Conservation (phyloP, 257 asterid genomes). For the Penstemon davidsonii region DNA sequence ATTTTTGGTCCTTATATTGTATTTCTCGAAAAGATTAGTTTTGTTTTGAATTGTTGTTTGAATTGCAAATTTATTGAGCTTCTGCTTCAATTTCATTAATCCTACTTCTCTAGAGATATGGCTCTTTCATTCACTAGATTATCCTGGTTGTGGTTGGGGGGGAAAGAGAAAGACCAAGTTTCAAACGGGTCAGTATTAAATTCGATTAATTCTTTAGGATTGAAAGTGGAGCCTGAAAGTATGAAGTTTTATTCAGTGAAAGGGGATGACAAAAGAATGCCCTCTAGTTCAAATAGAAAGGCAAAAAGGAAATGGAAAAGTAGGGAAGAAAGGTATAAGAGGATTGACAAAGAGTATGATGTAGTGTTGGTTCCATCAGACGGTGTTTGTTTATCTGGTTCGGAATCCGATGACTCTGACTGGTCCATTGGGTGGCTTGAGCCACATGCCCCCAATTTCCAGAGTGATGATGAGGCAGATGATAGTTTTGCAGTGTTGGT, state of each 20-base stretch:
- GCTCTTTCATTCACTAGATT: constrained; percentile 65
- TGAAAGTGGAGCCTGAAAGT: constrained; percentile 60
- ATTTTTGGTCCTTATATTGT: not conserved
- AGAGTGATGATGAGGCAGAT: constrained; percentile 69
- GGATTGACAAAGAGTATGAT: constrained; percentile 73
- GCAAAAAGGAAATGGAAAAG: constrained; percentile 78
- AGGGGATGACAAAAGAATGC: constrained; percentile 45
- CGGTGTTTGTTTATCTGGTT: constrained; percentile 82
- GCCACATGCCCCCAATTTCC: constrained; percentile 83
- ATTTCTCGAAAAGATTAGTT: constrained; percentile 18
- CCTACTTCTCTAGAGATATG: constrained; percentile 26
- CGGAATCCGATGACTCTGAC: constrained; percentile 89
- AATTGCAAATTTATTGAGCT: constrained; percentile 22
- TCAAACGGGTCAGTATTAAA: constrained; percentile 55
- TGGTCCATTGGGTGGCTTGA: constrained; percentile 99
- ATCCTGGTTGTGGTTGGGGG: constrained; percentile 74
- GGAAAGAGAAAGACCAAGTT: constrained; percentile 71
- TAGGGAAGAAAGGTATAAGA: constrained; percentile 72
- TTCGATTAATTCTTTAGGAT: constrained; percentile 64
- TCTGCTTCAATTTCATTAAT: constrained; percentile 26
- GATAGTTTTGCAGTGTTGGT: constrained; percentile 90
- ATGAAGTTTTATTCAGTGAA: constrained; percentile 53
- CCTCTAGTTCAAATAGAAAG: constrained; percentile 54
- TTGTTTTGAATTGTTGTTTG: constrained; percentile 5
- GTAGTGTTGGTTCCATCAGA: constrained; percentile 87